A percentile compares a stretch with the other conserved stretches of the same genome.
Conservation (phyloP, 495 filamentous ascomycete genomes). For the Beverwykella pulmonaria region DNA sequence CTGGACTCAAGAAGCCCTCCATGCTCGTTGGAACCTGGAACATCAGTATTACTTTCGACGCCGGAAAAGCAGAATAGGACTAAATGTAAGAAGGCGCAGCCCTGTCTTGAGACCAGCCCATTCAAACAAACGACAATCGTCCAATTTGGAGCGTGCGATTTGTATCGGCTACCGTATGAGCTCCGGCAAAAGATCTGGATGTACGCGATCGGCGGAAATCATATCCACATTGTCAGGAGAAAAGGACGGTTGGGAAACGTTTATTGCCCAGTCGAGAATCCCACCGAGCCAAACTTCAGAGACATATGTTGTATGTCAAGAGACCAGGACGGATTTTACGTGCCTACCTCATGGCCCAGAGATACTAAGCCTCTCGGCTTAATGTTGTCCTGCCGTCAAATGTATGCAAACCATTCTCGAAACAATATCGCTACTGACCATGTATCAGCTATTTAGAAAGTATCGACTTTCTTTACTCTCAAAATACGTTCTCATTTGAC, state of each 20-base stretch:
- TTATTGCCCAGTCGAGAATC: not conserved
- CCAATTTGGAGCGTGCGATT: conserved; percentile 1
- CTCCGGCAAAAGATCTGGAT: not conserved
- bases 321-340: not conserved
- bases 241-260: not conserved
- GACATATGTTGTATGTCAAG: conserved; percentile 3
- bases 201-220: not conserved
- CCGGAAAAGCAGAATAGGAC: not conserved
- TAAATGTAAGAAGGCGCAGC: not conserved
- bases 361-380: not conserved
- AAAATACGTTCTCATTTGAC: conserved; percentile 16
- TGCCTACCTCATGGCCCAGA: not conserved
- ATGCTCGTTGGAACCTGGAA: too few relatives aligned
- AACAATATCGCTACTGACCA: not conserved
- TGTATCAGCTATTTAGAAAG: conserved; percentile 8
- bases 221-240: conserved; percentile 3
- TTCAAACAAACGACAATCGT: not conserved
- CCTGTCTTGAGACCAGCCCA: too few relatives aligned
- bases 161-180: conserved; percentile 6
- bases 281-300: not conserved
- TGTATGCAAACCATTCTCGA: not conserved
- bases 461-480: conserved; percentile 10
- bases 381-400: conserved; percentile 8
- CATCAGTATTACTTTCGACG: not conserved
- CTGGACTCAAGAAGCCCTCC: not conserved